A percentile compares a stretch with the other conserved stretches of the same genome.
phyloP scores from a whole-genome alignment of 495 filamentous ascomycete species.

The Penicillium cinerascens region DNA sequence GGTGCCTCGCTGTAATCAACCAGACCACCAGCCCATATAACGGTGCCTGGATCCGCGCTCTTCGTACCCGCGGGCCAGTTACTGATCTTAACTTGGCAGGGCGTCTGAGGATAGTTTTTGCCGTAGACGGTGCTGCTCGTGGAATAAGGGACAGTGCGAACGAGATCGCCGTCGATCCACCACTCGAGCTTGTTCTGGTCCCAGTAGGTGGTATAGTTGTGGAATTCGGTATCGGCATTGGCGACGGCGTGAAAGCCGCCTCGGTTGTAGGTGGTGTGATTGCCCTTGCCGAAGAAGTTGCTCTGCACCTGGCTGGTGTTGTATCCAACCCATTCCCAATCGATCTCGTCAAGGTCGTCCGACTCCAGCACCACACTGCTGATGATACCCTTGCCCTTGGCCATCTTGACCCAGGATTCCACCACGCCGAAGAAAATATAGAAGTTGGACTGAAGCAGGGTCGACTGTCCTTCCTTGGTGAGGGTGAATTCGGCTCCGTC shows the following conservation, averaged over 20 bases:
- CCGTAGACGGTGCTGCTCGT: slow-evolving; percentile 51
- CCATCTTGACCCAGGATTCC: slow-evolving; percentile 66
- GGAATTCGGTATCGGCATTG: slow-evolving; percentile 61
- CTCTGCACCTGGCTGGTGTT: slow-evolving; percentile 65
- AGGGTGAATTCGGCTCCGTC: slow-evolving; percentile 69
- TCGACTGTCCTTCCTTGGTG: slow-evolving; percentile 48
- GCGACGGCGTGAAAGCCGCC: slow-evolving; percentile 59
- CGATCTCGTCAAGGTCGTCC: slow-evolving; percentile 90
- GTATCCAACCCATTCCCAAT: slow-evolving; percentile 66
- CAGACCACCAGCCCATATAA: slow-evolving; percentile 45
- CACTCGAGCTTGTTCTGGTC: slow-evolving; percentile 70
- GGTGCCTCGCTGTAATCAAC: slow-evolving; percentile 65
- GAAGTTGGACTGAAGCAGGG: slow-evolving; percentile 69
- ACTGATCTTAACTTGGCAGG: slow-evolving; percentile 77
- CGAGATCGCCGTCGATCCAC: slow-evolving; percentile 68
- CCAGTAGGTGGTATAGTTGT: slow-evolving; percentile 94
- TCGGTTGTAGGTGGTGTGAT: slow-evolving; percentile 66
- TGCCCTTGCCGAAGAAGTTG: slow-evolving; percentile 94
- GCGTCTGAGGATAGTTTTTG: slow-evolving; percentile 82
- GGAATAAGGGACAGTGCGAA: slow-evolving; percentile 59
- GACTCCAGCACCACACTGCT: slow-evolving; percentile 85
- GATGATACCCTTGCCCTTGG: slow-evolving; percentile 70
- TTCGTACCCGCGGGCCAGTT: slow-evolving; percentile 75
- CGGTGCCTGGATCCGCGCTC: slow-evolving; percentile 50
- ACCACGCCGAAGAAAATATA: slow-evolving; percentile 85